phyloP scores from a whole-genome alignment of 495 filamentous ascomycete species.

The Hypomontagnella monticulosa region DNA sequence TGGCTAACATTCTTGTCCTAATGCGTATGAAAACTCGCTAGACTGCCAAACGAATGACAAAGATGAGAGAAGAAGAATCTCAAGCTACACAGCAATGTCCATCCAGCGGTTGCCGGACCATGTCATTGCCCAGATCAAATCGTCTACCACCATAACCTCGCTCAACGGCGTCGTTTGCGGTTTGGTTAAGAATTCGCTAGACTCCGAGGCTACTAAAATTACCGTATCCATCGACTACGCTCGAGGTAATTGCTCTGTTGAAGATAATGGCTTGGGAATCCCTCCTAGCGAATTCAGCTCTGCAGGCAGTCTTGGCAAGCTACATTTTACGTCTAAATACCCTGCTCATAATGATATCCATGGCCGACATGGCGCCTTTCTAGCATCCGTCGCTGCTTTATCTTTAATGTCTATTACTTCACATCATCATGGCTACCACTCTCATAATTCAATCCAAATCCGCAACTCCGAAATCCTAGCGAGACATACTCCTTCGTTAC shows the following conservation, averaged over 20 bases:
- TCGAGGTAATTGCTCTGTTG: constrained; percentile 81
- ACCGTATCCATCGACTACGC: constrained; percentile 77
- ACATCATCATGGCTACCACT: constrained; percentile 68
- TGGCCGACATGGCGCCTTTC: constrained; percentile 77
- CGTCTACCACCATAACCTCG: constrained; percentile 79
- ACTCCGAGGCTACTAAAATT: constrained; percentile 78
- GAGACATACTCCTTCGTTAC: constrained; percentile 70
- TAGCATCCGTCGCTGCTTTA: constrained; percentile 79
- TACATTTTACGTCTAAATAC: constrained; percentile 86
- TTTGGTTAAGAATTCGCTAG: constrained; percentile 86
- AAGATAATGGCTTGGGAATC: constrained; percentile 90
- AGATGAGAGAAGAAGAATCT: constrained; percentile 21
- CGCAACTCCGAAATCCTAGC: constrained; percentile 76
- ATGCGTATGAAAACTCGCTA: neutral
- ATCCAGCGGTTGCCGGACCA: constrained; percentile 79
- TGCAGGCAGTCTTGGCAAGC: constrained; percentile 76
- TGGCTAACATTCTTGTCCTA: neutral
- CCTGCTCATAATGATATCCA: constrained; percentile 57
- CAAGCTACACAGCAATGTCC: constrained; percentile 53
- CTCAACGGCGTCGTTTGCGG: constrained; percentile 77
- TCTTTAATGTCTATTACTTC: constrained; percentile 84
- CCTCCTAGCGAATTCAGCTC: constrained; percentile 72
- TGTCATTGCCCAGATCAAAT: constrained; percentile 86
- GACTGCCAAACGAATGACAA: constrained; percentile 5
- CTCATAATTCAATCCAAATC: constrained; percentile 74